Evolutionary conservation across 805 yeast genomes (phyloP), one percentile per base, ranked within the genome.

Genomic region (Pachysolen tannophilus): DNA sequence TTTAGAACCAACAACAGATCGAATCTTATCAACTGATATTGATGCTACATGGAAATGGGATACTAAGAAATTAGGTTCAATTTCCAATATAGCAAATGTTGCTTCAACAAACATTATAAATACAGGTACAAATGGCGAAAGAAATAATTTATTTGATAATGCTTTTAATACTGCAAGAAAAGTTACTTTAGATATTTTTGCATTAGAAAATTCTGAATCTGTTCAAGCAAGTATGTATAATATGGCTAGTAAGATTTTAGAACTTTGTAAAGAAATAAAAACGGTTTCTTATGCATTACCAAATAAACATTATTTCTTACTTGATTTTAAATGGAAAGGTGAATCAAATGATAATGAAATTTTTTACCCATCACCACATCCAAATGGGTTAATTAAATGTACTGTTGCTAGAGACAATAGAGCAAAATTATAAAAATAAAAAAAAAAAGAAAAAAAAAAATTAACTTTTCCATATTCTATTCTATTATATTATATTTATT

Each of bases 181-280:
- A 26, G 69, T 74, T 49, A 86, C 95, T 1, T 68, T 87, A 49
- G 80, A 75, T 36, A 67, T 69, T 40, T 88, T 88, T 59, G 95
- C 95, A 13, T 57, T 71, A 33, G 95, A 88, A 60, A 76, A 84
- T 58, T 84, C 95, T 8, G 76, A 95, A n/a, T 82, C 94, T 18
- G 97, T 88, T 31, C 97, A 88, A 65, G 95, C 95, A 30, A 88
- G 96, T 40, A 90, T 88, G 95, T 88, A 75, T 69, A 83, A 86
- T 69, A 88, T 88, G 92, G 71, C 83, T 26, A 69, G 75, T 44
- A 76, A 73, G 43, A 84, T 88, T 44, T 69, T 88, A 53, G 65
- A 62, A 33, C 52, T 49, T 34, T 80, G 74, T 37, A 67, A 77
- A 3, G 65, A 65, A 40, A 67, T 88, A 37, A 71, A 65, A 43